These are phyloP conservation scores for Cytidiella melzeri DNA, from an alignment of 768 basidiomycete species.

Conservation along the genomic window DNA sequence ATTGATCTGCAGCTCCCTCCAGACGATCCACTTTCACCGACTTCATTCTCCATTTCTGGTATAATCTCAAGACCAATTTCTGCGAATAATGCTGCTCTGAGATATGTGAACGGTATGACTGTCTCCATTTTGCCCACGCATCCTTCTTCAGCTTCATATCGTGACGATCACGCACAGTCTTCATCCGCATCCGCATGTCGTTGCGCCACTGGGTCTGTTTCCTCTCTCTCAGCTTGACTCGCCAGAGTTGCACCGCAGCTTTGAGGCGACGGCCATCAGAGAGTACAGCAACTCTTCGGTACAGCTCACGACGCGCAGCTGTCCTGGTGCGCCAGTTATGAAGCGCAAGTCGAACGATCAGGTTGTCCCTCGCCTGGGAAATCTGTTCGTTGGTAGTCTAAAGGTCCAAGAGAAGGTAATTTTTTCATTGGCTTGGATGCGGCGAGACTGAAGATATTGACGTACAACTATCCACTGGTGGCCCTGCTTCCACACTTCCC, in stretches of 20 bases:
- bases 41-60: conserved; percentile 47
- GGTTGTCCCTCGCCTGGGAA: conserved; percentile 57
- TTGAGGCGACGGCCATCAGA: conserved; percentile 41
- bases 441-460: conserved; percentile 14
- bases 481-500: conserved; percentile 70
- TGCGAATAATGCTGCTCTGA: conserved; percentile 46
- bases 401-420: background rate
- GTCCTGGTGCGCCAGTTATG: conserved; percentile 53
- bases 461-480: conserved; percentile 70
- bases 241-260: conserved; percentile 46
- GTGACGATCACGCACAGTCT: conserved; percentile 47
- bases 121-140: conserved; percentile 65
- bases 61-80: conserved; percentile 37
- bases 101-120: conserved; percentile 42
- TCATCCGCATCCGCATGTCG: conserved; percentile 71
- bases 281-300: conserved; percentile 36
- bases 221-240: conserved; percentile 43
- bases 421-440: conserved; percentile 13
- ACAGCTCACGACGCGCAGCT: conserved; percentile 31
- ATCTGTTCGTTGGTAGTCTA: conserved; percentile 74
- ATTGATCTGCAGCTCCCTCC: conserved; percentile 45
- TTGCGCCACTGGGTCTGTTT: conserved; percentile 56
- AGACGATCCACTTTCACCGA: conserved; percentile 36
- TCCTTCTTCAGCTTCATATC: conserved; percentile 49
- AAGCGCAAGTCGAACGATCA: conserved; percentile 52